Evolutionary conservation across 2,329 filamentous ascomycete species (phyloP), one percentile per base, ranked within the genome.

Genomic region (Fusarium pseudonygamai): DNA sequence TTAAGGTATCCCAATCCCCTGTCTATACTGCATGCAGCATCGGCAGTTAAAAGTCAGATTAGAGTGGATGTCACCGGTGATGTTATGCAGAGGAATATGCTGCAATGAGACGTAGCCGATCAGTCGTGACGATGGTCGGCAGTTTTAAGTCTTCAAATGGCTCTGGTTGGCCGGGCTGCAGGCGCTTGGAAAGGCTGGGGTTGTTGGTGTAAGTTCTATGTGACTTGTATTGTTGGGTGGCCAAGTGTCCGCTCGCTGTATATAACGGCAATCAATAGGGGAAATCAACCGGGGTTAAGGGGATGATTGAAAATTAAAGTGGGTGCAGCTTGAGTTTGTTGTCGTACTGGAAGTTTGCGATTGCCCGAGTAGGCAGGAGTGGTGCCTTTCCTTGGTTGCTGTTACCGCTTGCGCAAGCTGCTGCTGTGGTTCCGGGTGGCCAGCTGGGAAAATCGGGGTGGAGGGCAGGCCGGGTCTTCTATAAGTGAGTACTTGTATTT

Each of bases 401-500:
- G 47, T 72, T 73, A 67, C 72, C 65, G 61, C 73, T 75, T 69
- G 62, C 72, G 72, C 65, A 68, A 68, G 64, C 55, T 74, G 67
- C 67, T 74, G 69, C 68, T 73, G 75, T 73, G 74, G 71, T 77
- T 69, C 74, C 70, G 63, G 73, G 69, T 73, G 76, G 74, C 74
- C 73, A 76, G 73, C 69, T 78, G 80, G 80, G 76, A 79, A 80
- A 83, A 82, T 79, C 75, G 79, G 80, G 80, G 82, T 82, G 83
- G 83, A 83, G 82, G 82, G 83, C 82, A 83, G 80, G 82, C 80
- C 79, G 68, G 81, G 79, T 80, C 81, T 83, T 83, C 81, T 83
- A 84, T 84, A 83, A 82, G 82, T 82, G 80, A 80, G 79, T 80
- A 78, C 80, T 78, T 84, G 81, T 82, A 83, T 82, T 84, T 84